phyloP scores from a whole-genome alignment of 2,329 filamentous ascomycete species.

The Aspergillus persii region DNA sequence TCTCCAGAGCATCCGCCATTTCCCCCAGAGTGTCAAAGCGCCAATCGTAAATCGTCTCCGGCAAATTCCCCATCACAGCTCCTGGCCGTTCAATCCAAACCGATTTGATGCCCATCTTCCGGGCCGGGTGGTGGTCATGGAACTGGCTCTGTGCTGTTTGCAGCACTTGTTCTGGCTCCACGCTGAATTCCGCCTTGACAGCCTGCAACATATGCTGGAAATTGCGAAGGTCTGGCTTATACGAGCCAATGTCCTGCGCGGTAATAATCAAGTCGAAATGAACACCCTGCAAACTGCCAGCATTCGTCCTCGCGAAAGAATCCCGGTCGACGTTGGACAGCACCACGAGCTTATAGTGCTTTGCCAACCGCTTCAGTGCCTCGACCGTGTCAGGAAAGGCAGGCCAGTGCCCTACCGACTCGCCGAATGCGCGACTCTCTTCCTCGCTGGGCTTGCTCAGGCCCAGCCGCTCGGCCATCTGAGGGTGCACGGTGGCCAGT shows the following conservation, averaged over 20 bases:
- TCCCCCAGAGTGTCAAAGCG: conserved; percentile 59
- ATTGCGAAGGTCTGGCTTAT: conserved; percentile 65
- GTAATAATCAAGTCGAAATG: conserved; percentile 65
- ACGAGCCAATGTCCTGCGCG: conserved; percentile 68
- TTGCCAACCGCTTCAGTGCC: conserved; percentile 50
- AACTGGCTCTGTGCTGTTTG: conserved; percentile 68
- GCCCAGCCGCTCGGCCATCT: conserved; percentile 23
- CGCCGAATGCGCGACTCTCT: conserved; percentile 49
- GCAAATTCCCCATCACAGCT: conserved; percentile 40
- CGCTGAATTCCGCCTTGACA: conserved; percentile 55
- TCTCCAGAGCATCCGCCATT: conserved; percentile 53
- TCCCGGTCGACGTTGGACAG: conserved; percentile 58
- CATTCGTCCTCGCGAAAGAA: conserved; percentile 50
- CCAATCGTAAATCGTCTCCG: conserved; percentile 51
- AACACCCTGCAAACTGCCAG: conserved; percentile 49
- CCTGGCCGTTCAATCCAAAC: conserved; percentile 62
- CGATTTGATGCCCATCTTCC: conserved; percentile 57
- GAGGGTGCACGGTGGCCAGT: conserved; percentile 48
- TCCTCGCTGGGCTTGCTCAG: conserved; percentile 18
- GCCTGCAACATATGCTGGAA: conserved; percentile 64
- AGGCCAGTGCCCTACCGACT: conserved; percentile 52
- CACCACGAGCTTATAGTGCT: conserved; percentile 55
- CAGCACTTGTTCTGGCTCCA: conserved; percentile 58
- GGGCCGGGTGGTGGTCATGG: conserved; percentile 66
- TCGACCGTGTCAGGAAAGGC: conserved; percentile 57